phyloP scores from a whole-genome alignment of 2,329 filamentous ascomycete genomes.

The Epichloe glyceriae region DNA sequence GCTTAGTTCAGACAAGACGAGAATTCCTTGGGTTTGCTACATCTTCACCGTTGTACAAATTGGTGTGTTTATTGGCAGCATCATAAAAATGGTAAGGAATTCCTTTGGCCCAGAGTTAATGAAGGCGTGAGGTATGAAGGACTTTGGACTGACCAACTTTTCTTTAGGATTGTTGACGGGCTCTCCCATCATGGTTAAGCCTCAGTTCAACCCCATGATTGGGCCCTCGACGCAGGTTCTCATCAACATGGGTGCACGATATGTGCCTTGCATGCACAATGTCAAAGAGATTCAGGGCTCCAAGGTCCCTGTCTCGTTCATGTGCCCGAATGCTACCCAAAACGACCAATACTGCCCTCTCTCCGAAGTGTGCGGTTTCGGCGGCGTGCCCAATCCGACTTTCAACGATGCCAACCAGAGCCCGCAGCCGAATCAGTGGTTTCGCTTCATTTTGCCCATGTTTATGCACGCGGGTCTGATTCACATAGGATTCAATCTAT shows the following conservation, averaged over 20 bases:
- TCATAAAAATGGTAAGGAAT: slow-evolving; percentile 67
- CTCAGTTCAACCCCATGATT: slow-evolving; percentile 92
- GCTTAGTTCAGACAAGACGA: slow-evolving; percentile 40
- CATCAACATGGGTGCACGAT: slow-evolving; percentile 95
- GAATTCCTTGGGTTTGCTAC: slow-evolving; percentile 72
- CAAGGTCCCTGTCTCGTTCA: slow-evolving; percentile 42
- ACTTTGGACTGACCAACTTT: neutral
- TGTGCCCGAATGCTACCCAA: slow-evolving; percentile 69
- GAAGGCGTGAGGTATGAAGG: slow-evolving; percentile 1
- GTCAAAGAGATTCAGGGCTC: slow-evolving; percentile 49
- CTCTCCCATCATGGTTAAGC: slow-evolving; percentile 64
- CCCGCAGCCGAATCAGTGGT: slow-evolving; percentile 84
- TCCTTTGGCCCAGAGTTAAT: neutral
- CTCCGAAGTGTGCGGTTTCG: slow-evolving; percentile 72
- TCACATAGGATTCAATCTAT: slow-evolving; percentile 90
- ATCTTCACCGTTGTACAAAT: slow-evolving; percentile 64
- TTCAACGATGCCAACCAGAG: slow-evolving; percentile 37
- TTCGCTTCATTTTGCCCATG: slow-evolving; percentile 86
- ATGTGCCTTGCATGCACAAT: slow-evolving; percentile 89
- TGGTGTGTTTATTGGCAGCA: slow-evolving; percentile 76
- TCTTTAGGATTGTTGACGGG: slow-evolving; percentile 57
- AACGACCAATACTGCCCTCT: slow-evolving; percentile 53
- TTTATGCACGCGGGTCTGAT: slow-evolving; percentile 91
- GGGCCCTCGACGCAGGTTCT: slow-evolving; percentile 80
- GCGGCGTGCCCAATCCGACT: slow-evolving; percentile 53